phyloP scores from a whole-genome alignment of 306 rosid genomes.

The Malus orientalis region DNA sequence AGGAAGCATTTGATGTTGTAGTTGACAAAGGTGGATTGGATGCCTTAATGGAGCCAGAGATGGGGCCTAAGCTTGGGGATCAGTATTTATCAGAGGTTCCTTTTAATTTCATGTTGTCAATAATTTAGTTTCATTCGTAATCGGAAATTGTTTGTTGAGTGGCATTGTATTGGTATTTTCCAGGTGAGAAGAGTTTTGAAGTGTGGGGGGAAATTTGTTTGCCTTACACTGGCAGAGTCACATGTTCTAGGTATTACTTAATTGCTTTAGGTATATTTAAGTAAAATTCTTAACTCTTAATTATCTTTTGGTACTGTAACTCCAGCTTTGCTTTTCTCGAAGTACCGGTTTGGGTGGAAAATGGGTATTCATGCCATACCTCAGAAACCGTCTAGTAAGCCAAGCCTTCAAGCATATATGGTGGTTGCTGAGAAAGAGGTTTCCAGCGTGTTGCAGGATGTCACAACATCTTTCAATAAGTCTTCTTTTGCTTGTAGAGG shows the following conservation, averaged over 20 bases:
- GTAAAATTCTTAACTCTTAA: not conserved
- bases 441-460: conserved; percentile 49
- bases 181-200: conserved; percentile 79
- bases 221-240: conserved; percentile 86
- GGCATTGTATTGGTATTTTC: conserved; percentile 12
- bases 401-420: conserved; percentile 73
- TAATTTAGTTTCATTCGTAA: not conserved
- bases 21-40: conserved; percentile 96
- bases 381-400: conserved; percentile 46
- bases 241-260: conserved; percentile 69
- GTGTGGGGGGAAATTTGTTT: conserved; percentile 76
- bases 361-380: conserved; percentile 68
- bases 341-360: conserved; percentile 89
- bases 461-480: conserved; percentile 39
- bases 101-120: not conserved
- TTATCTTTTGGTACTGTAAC: conserved; percentile 11
- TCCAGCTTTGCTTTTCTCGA: conserved; percentile 72
- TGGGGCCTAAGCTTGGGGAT: conserved; percentile 69
- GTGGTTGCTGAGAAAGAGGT: conserved; percentile 72
- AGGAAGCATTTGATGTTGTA: conserved; percentile 46
- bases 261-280: not conserved
- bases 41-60: conserved; percentile 93
- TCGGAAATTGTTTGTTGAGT: not conserved
- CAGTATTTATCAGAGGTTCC: conserved; percentile 73
- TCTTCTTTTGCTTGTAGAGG: conserved; percentile 47